Base-by-base conservation (phyloP, 2,329 filamentous ascomycete genomes). In the Calonectria hongkongensis region DNA sequence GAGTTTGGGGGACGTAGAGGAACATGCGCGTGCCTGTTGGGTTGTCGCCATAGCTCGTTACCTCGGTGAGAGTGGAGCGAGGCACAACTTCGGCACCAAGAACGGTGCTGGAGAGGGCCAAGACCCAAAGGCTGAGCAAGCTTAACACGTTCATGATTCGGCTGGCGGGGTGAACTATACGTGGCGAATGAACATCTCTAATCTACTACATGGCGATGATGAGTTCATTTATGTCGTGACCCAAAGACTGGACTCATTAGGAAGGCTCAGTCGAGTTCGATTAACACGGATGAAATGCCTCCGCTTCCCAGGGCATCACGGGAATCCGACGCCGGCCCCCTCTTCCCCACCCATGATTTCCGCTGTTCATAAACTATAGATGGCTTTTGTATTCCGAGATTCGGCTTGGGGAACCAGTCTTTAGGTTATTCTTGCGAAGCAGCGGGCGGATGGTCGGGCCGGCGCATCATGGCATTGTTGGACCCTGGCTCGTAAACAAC, bases 1-100 rank as follows among this genome's bases (percentile, higher is more conserved):
- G 77, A 10, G 76, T 83, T 66, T 82, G 79, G 2, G 85, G 85
- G 7, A 83, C 80, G 56, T 82, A 82, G 12, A 88, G 63, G 33
- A 71, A 78, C 75, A 78, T 76, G 3, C 70, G 67, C 5, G 75
- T 76, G 16, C 72, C 71, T 1, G 75, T 77, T 0, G 76, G 76
- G 25, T 78, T 77, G 18, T 67, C 50, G 60, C 76, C 76, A n/a
- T 75, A 78, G 47, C 60, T 21, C 0, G 68, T 77, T 0, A 78
- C 76, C 51, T 78, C 75, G 7, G 76, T 72, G 3, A 78, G 74
- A 45, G 75, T 72, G 25, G 76, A 64, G 18, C 76, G 73, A 39
- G 76, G 72, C 27, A 78, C 76, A 7, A 76, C 70, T 18, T 77
- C 76, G 3, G 72, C 72, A 15, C 48, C 72, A 9, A 76, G 33